A percentile compares a stretch with the other conserved stretches of the same genome.
phyloP scores from a whole-genome alignment of 2,329 filamentous ascomycete genomes.

The Trichoderma brevicompactum region DNA sequence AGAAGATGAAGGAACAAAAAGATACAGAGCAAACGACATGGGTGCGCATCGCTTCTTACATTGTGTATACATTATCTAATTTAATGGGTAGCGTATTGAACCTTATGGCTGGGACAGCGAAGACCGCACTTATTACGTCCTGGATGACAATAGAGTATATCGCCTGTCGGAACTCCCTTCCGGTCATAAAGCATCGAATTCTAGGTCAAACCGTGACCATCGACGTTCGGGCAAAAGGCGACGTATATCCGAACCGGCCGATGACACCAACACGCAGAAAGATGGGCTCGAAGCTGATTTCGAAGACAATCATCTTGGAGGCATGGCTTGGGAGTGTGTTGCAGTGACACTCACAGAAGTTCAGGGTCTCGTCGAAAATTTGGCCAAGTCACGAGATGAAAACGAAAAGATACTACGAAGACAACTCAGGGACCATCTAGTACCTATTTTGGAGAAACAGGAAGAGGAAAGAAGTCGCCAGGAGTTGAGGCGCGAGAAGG shows the following conservation, averaged over 20 bases:
- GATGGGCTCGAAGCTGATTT: slow-evolving; percentile 38
- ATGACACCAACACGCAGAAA: slow-evolving; percentile 42
- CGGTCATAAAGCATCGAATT: slow-evolving; percentile 57
- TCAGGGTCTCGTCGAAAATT: slow-evolving; percentile 67
- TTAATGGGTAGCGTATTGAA: slow-evolving; percentile 65
- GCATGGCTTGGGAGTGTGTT: slow-evolving; percentile 87
- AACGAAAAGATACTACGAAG: slow-evolving; percentile 81
- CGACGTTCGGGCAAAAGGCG: slow-evolving; percentile 74
- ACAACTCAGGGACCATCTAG: slow-evolving; percentile 73
- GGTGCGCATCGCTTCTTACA: slow-evolving; percentile 58
- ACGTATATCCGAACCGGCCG: slow-evolving; percentile 53
- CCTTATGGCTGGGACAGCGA: slow-evolving; percentile 87
- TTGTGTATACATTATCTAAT: slow-evolving; percentile 32
- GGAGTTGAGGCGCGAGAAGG: slow-evolving; percentile 70
- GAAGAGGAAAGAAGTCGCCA: slow-evolving; percentile 74
- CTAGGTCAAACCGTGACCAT: slow-evolving; percentile 54
- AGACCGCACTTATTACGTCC: slow-evolving; percentile 83
- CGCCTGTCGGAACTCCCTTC: slow-evolving; percentile 76
- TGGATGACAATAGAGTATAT: slow-evolving; percentile 94
- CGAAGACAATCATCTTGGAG: slow-evolving; percentile 69
- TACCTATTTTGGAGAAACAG: slow-evolving; percentile 83
- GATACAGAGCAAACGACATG: slow-evolving; percentile 81
- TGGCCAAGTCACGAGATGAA: slow-evolving; percentile 76
- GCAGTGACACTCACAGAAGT: slow-evolving; percentile 83
- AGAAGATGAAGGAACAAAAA: slow-evolving; percentile 80